These are phyloP conservation scores for Pseudozyma sp. DNA, from an alignment of 1,284 basidiomycete genomes.

Conservation along the genomic window DNA sequence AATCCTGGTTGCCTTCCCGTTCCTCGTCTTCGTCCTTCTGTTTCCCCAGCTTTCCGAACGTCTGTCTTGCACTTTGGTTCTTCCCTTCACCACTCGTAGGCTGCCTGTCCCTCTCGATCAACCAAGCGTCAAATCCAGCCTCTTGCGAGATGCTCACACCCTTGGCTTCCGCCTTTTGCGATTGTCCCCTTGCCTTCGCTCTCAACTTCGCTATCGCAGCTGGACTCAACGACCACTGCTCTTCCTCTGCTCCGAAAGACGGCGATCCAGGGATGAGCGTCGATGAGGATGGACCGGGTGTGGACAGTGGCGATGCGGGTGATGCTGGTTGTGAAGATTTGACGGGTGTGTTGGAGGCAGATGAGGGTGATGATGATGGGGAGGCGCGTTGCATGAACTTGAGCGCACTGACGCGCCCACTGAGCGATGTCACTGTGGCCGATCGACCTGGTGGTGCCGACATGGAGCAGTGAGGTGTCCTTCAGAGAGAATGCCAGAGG, in stretches of 20 bases:
- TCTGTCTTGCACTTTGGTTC: constrained; percentile 3
- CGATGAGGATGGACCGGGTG: constrained; percentile 7
- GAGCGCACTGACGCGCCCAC: constrained; percentile 49
- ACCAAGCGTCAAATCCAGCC: constrained; percentile 46
- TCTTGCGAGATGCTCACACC: constrained; percentile 21
- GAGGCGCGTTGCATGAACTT: constrained; percentile 54
- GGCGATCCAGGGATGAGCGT: constrained; percentile 9
- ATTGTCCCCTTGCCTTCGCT: constrained; percentile 10
- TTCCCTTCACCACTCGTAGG: background rate
- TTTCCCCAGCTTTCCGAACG: constrained; percentile 29
- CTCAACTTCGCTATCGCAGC: constrained; percentile 33
- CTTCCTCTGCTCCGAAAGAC: constrained; percentile 12
- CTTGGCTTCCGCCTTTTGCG: background rate
- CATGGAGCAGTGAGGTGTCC: constrained; percentile 1
- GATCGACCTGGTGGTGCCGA: constrained; percentile 42
- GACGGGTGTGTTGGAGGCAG: constrained; percentile 4
- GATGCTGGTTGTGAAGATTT: background rate
- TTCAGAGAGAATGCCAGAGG: too few species aligned
- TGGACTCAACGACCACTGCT: constrained; percentile 38
- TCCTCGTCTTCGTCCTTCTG: constrained; percentile 9
- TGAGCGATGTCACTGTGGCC: constrained; percentile 41
- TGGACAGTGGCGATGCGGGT: constrained; percentile 7
- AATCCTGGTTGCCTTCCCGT: constrained; percentile 4
- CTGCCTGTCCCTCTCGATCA: constrained; percentile 23
- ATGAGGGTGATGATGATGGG: constrained; percentile 1